phyloP scores from a whole-genome alignment of 768 basidiomycete species.

The Boletus reticulatus region DNA sequence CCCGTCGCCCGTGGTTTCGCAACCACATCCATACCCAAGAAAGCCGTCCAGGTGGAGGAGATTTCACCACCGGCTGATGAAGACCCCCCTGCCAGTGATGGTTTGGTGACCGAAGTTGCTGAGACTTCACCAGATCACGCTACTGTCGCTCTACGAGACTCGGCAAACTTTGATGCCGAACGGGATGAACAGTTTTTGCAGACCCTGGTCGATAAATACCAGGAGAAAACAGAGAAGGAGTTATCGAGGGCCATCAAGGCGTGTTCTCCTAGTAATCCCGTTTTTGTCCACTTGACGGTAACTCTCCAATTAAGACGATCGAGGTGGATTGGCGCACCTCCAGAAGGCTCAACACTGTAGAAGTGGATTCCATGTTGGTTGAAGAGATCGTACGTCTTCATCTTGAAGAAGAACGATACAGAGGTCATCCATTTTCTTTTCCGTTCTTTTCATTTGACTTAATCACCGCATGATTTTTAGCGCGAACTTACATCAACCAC shows the following conservation, averaged over 20 bases:
- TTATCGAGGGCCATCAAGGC: slow-evolving; percentile 72
- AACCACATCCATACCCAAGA: slow-evolving; percentile 83
- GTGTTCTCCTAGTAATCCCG: neutral
- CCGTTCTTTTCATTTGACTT: neutral
- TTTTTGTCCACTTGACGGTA: neutral
- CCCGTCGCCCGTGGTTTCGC: slow-evolving; percentile 74
- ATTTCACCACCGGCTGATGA: slow-evolving; percentile 16
- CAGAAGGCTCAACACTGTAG: slow-evolving; percentile 56
- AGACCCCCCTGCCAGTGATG: neutral
- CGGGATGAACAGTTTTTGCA: slow-evolving; percentile 59
- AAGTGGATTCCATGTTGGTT: slow-evolving; percentile 57
- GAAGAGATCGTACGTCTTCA: slow-evolving; percentile 60
- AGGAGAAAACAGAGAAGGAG: slow-evolving; percentile 89
- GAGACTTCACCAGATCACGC: slow-evolving; percentile 7
- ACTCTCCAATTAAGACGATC: slow-evolving; percentile 44
- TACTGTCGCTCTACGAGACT: slow-evolving; percentile 4
- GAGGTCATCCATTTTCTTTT: slow-evolving; percentile 18
- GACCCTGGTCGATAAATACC: slow-evolving; percentile 71
- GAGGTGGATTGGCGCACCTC: slow-evolving; percentile 80
- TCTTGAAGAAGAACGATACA: slow-evolving; percentile 34
- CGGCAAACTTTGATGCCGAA: slow-evolving; percentile 34
- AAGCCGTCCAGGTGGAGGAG: slow-evolving; percentile 39
- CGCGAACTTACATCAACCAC: slow-evolving; percentile 40
- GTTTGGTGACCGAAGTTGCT: slow-evolving; percentile 3
- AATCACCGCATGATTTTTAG: neutral